Base-by-base conservation (phyloP, 768 basidiomycete genomes). In the Tremella mesenterica region DNA sequence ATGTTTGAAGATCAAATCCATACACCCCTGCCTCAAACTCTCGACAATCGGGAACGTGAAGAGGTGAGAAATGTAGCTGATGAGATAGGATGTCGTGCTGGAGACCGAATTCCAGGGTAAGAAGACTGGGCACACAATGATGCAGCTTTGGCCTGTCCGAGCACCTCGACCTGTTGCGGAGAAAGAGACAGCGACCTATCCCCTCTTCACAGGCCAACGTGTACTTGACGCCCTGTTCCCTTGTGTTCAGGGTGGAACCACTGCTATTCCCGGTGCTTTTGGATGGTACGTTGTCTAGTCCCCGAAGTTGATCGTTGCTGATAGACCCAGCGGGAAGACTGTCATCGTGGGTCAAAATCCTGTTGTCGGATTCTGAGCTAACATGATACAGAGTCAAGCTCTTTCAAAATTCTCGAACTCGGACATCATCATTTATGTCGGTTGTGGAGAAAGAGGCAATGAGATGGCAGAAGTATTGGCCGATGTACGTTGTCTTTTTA, bases 71-170 rank as follows among this genome's bases (percentile, higher is more conserved):
- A 28, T 21, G 2, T 36, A 48, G 2, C 62, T n/a, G n/a, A n/a
- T n/a, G n/a, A n/a, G n/a, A n/a, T n/a, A 95, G 89, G 95, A 99
- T 71, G 79, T 92, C 48, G 86, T 99, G 20, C 77, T 96, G 44
- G 95, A 99, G 75, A 96, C 93, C 6, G 95, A 97, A 70, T 97
- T 99, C 67, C 84, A 97, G 58, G 95, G 93, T 60, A 90, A 91
- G 77, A 85, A 79, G 33, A 86, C 90, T 13, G 80, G 91, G 65
- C 93, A 97, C 73, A 84, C 86, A 16, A 84, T 99, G 82, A 87
- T 95, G 88, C 95, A 99, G 69, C 78, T 93, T 28, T 99, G 95
- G 95, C 95, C 95, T 60, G 95, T 99, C 57, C 88, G 95, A 68
- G 95, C 93, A 18, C 91, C 95, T 46, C 83, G 95, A 51, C 95